These are phyloP conservation scores for Byssoonygena ceratinophila DNA, from an alignment of 2,329 filamentous ascomycete species.

Conservation along the genomic window DNA sequence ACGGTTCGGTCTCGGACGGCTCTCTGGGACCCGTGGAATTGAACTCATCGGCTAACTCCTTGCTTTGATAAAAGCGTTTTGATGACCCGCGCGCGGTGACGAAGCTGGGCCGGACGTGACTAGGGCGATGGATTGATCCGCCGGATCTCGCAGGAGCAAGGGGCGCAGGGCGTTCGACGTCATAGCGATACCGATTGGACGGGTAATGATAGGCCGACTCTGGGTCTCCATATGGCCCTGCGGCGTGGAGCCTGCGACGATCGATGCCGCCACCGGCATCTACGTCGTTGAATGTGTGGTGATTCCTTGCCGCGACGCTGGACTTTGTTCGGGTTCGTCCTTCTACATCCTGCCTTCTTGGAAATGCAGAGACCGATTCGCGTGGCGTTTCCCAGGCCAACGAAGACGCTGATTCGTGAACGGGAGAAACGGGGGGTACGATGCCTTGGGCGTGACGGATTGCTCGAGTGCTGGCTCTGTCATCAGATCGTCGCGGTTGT, in stretches of 20 bases:
- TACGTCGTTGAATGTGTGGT: neutral
- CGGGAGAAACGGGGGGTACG: neutral
- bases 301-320: neutral
- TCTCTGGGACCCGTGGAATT: constrained; percentile 4
- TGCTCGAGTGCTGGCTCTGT: constrained; percentile 9
- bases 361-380: constrained; percentile 4
- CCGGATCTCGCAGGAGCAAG: neutral
- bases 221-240: neutral
- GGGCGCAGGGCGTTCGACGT: neutral
- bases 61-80: neutral
- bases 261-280: neutral
- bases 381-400: constrained; percentile 9
- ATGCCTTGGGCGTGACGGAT: constrained; percentile 11
- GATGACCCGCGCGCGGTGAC: constrained; percentile 1
- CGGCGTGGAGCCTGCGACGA: neutral
- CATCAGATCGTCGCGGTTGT: neutral
- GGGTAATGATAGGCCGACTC: neutral
- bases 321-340: neutral
- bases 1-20: constrained; percentile 13
- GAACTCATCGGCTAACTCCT: constrained; percentile 12
- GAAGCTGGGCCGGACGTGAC: neutral
- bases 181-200: neutral
- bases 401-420: constrained; percentile 1
- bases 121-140: neutral
- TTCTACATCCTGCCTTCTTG: neutral